These are phyloP conservation scores for Xylariaceae sp. DNA, from an alignment of 2,329 filamentous ascomycete species.

Conservation along the genomic window DNA sequence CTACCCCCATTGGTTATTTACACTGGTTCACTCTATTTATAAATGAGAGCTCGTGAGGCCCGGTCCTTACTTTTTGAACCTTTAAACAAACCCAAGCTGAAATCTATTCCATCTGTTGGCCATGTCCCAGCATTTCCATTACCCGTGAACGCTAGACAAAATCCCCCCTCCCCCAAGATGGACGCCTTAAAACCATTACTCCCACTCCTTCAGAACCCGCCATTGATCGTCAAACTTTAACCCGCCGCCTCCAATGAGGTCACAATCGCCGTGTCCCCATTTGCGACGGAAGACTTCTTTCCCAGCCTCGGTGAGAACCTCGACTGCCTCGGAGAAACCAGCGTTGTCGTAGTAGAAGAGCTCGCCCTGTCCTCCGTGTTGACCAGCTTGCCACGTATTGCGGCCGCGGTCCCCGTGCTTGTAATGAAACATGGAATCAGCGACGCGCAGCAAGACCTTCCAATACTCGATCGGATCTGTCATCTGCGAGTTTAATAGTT, in stretches of 20 bases:
- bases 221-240: constrained; percentile 52
- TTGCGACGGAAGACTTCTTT: constrained; percentile 46
- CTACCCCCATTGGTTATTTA: too few relatives aligned
- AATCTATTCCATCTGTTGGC: too few relatives aligned
- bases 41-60: too few relatives aligned
- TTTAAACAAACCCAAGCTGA: too few relatives aligned
- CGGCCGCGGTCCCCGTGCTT: constrained; percentile 48
- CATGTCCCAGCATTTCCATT: too few relatives aligned
- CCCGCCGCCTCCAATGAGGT: constrained; percentile 45
- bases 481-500: constrained; percentile 28
- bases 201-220: constrained; percentile 51
- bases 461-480: constrained; percentile 40
- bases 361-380: constrained; percentile 49
- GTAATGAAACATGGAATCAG: constrained; percentile 49
- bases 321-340: constrained; percentile 44
- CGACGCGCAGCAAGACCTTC: constrained; percentile 34
- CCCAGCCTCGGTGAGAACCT: constrained; percentile 44
- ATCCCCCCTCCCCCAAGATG: background rate
- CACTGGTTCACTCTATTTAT: too few relatives aligned
- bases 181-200: constrained; percentile 1
- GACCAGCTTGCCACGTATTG: constrained; percentile 51
- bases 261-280: constrained; percentile 54
- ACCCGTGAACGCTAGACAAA: background rate
- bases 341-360: constrained; percentile 49
- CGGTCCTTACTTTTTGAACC: too few relatives aligned